Base-by-base conservation (phyloP, 345 rosid genomes). In the Linum trigynum region DNA sequence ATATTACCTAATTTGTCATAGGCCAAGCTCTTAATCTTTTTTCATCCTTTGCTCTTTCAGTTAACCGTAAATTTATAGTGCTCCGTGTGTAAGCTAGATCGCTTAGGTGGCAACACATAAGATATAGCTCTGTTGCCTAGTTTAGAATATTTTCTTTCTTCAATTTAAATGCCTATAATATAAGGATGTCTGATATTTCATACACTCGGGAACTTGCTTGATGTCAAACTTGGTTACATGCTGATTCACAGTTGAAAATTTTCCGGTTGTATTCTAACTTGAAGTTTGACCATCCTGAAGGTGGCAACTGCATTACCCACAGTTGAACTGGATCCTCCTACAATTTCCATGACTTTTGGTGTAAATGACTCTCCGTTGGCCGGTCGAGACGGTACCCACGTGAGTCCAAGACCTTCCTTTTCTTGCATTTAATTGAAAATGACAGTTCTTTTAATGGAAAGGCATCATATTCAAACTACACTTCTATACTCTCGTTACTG, bases 341-440 rank as follows among this genome's bases (percentile, higher is more conserved):
- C 99, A 62, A 94, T 94, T 79, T 94, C 99, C 71, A 94, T 94
- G 99, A 94, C 97, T 41, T 94, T 94, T 72, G 82, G 97, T 71
- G 97, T 90, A 71, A 94, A 94, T 68, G 97, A 94, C 78, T 94
- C 99, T 84, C 95, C 97, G 6, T 79, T 90, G 76, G 97, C 96
- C 65, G 99, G 99, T 69, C 95, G 86, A 69, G 96, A 88, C 82
- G 99, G 99, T 66, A 82, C 78, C 53, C 92, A 85, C 62, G 97
- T 94, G 86, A 70, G 97, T 76, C 67, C 63, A 53, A 5, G 61
- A 63, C 41, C 59, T 68, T 67, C 59, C 45, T 59, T 50, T 56
- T 60, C n/a, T 61, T 11, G 10, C 3, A 1, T 10, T 36, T n/a
- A 6, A 16, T 15, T 3, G 36, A n/a, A 57, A 57, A 16, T 17